phyloP scores from a whole-genome alignment of 2,329 filamentous ascomycete species.

The Trichoderma hamatum region DNA sequence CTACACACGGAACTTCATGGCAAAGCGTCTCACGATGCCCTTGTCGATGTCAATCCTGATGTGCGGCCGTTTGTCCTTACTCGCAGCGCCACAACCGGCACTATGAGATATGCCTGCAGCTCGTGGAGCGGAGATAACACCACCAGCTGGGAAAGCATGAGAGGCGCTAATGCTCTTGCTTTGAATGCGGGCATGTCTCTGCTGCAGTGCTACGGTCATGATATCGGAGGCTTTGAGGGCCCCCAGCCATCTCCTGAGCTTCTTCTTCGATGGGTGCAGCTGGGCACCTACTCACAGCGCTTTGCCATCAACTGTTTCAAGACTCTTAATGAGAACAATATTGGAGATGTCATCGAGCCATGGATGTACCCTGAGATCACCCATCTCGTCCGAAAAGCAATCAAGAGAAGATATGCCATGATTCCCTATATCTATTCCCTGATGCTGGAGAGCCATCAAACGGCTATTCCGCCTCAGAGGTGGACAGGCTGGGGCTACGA shows the following conservation, averaged over 20 bases:
- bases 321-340: constrained; percentile 65
- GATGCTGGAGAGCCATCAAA: constrained; percentile 62
- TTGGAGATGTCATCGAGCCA: constrained; percentile 75
- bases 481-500: constrained; percentile 78
- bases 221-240: constrained; percentile 76
- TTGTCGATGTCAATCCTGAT: constrained; percentile 60
- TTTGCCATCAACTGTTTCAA: constrained; percentile 83
- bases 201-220: constrained; percentile 71
- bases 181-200: constrained; percentile 69
- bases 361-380: constrained; percentile 76
- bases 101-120: constrained; percentile 69
- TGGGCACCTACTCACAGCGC: constrained; percentile 68
- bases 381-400: constrained; percentile 63
- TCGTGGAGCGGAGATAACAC: constrained; percentile 77
- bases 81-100: constrained; percentile 70
- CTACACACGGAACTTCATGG: constrained; percentile 73
- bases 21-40: constrained; percentile 70
- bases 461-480: constrained; percentile 65
- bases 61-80: constrained; percentile 70
- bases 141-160: constrained; percentile 74
- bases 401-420: constrained; percentile 71
- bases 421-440: constrained; percentile 73
- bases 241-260: constrained; percentile 72
- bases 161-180: constrained; percentile 69
- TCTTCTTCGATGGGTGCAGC: constrained; percentile 72